Evolutionary conservation across 2,329 filamentous ascomycete genomes (phyloP).

Genomic region (Diplodia sapinea): DNA sequence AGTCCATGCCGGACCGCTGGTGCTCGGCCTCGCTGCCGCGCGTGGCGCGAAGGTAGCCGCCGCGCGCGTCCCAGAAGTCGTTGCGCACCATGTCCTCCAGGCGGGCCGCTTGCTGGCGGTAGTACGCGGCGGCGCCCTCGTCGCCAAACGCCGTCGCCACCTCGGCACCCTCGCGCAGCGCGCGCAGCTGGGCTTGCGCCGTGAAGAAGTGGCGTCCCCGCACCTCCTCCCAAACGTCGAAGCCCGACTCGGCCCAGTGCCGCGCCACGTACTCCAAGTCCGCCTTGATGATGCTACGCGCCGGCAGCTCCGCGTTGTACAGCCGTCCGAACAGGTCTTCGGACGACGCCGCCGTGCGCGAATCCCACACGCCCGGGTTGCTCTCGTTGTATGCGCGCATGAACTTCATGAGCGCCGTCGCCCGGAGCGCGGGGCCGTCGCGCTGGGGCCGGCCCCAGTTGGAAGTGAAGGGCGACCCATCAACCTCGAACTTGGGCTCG

Average conservation of each 20-base stretch:
- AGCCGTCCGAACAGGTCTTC: constrained; percentile 44
- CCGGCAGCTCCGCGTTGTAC: constrained; percentile 46
- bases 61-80: constrained; percentile 48
- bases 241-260: constrained; percentile 50
- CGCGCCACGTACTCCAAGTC: constrained; percentile 54
- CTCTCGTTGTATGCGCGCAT: constrained; percentile 50
- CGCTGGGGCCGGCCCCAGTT: constrained; percentile 53
- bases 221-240: constrained; percentile 56
- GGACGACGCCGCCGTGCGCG: constrained; percentile 67
- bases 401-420: constrained; percentile 51
- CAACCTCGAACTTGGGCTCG: constrained; percentile 52
- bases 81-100: constrained; percentile 42
- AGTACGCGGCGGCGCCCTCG: constrained; percentile 48
- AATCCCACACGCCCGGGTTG: constrained; percentile 47
- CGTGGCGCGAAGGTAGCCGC: constrained; percentile 47
- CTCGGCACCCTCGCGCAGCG: constrained; percentile 44
- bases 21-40: constrained; percentile 49
- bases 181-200: constrained; percentile 46
- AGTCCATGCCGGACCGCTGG: constrained; percentile 46
- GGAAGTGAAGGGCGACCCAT: constrained; percentile 46
- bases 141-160: constrained; percentile 46
- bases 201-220: constrained; percentile 52
- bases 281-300: constrained; percentile 51
- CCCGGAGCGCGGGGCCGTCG: constrained; percentile 53
- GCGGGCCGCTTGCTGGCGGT: constrained; percentile 45